These are phyloP conservation scores for Metschnikowia continentalis DNA, from an alignment of 805 yeast genomes.

Conservation along the genomic window DNA sequence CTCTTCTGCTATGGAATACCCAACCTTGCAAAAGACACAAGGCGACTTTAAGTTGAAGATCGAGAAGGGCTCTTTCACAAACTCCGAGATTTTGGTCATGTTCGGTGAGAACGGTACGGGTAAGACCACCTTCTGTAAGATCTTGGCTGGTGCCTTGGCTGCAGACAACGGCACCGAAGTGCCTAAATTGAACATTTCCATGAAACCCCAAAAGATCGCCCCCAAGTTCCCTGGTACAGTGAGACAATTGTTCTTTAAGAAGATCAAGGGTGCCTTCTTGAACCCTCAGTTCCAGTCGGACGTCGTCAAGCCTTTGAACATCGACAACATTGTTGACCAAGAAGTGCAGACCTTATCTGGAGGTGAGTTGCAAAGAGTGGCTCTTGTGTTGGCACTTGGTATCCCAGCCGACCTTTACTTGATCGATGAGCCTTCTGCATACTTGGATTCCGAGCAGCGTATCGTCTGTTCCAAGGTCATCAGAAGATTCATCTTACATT, in stretches of 20 bases:
- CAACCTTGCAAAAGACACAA: conserved; percentile 82
- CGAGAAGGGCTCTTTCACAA: conserved; percentile 86
- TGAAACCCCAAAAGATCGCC: conserved; percentile 99
- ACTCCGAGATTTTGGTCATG: conserved; percentile 96
- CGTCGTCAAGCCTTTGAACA: conserved; percentile 90
- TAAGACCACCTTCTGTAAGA: conserved; percentile 94
- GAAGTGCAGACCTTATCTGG: conserved; percentile 97
- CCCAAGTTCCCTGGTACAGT: conserved; percentile 99
- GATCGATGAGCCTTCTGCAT: conserved; percentile 98
- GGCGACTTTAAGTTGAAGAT: conserved; percentile 90
- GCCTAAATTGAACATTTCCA: conserved; percentile 87
- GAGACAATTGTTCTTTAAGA: conserved; percentile 94
- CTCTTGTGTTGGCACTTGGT: conserved; percentile 93
- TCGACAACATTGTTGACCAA: conserved; percentile 93
- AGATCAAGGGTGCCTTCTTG: conserved; percentile 88
- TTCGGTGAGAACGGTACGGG: conserved; percentile 99
- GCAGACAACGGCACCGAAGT: conserved; percentile 79
- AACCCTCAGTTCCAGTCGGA: conserved; percentile 98
- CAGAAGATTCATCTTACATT: conserved; percentile 91
- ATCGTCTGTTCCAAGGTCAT: conserved; percentile 97
- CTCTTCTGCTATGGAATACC: conserved; percentile 72
- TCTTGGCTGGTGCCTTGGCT: conserved; percentile 87
- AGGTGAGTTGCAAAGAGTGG: conserved; percentile 99
- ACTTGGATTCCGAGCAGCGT: conserved; percentile 99
- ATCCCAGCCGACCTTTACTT: conserved; percentile 91